Evolutionary conservation across 2,329 filamentous ascomycete genomes (phyloP).

Genomic region (Scedosporium boydii): DNA sequence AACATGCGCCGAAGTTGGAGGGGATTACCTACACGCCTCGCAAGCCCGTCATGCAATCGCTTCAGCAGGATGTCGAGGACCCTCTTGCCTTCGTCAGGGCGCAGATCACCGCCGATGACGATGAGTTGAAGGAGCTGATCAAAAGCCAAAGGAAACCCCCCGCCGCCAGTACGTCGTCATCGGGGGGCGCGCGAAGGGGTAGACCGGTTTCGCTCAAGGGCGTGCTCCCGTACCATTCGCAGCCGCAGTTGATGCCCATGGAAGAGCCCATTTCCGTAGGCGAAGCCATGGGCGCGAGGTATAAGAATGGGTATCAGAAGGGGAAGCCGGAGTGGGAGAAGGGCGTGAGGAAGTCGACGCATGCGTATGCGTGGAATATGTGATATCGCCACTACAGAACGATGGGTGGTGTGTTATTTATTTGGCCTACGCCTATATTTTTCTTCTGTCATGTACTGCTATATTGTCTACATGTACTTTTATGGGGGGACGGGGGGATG

Average conservation of each 20-base stretch:
- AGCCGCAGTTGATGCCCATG: conserved; percentile 23
- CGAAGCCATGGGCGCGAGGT: conserved; percentile 19
- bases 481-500: neutral
- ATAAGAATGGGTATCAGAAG: neutral
- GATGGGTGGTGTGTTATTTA: neutral
- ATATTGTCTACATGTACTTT: neutral
- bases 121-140: conserved; percentile 65
- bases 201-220: conserved; percentile 15
- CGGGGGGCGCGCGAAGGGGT: conserved; percentile 6
- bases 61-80: conserved; percentile 39
- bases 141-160: conserved; percentile 38
- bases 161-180: neutral
- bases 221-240: conserved; percentile 26
- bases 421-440: neutral
- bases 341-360: neutral
- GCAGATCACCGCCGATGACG: conserved; percentile 68
- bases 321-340: conserved; percentile 5
- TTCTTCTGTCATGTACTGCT: neutral
- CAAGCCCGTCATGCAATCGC: conserved; percentile 66
- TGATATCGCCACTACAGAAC: neutral
- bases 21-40: conserved; percentile 60
- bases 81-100: conserved; percentile 65
- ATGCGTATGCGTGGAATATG: conserved; percentile 5
- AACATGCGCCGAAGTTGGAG: conserved; percentile 46
- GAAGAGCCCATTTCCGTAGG: conserved; percentile 25